Evolutionary conservation across 345 rosid genomes (phyloP), one percentile per base, ranked within the genome.

Genomic region (Salix dunnii): DNA sequence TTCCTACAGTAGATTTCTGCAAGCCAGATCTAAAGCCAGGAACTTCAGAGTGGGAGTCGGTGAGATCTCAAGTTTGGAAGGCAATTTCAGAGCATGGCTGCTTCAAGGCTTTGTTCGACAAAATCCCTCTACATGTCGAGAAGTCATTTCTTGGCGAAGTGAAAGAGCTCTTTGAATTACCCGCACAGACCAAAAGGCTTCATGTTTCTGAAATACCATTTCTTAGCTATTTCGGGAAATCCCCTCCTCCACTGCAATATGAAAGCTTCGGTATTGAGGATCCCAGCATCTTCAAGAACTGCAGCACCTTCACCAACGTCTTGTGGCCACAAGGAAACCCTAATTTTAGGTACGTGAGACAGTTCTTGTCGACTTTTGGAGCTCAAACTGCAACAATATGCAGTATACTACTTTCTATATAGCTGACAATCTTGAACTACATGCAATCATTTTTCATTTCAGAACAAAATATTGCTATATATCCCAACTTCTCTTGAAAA

Each of bases 241-340:
- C 60, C 36, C 61, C 83, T 2, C 0, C 27, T 9, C 42, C 53
- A 28, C 80, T 84, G 28, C 62, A 78, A 5, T 80, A 72, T 6
- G 88, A 85, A 55, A 79, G 87, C 67, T 35, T 87, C 20, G 82
- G 84, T 7, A 76, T 87, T 4, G 83, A 73, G 35, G 33, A 84
- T 31, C 78, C 77, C 12, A 73, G 75, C 4, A 73, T 66, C 55
- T 35, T 14, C 10, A 70, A 67, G 0, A 78, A 36, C 7, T 60
- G 72, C 6, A 42, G 36, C 25, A 70, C 31, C 30, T 83, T 85
- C 78, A 74, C 81, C 11, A 40, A 74, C 28, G 74, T 75, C 58
- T 74, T 87, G 79, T 85, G 87, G 86, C 81, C 88, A 36, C 5
- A 70, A 0, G 87, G 90, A 46, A 84, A 85, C 11, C 78, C 67